These are phyloP conservation scores for Rutidosis leptorrhynchoides DNA, from an alignment of 129 eudicot species.

Conservation along the genomic window DNA sequence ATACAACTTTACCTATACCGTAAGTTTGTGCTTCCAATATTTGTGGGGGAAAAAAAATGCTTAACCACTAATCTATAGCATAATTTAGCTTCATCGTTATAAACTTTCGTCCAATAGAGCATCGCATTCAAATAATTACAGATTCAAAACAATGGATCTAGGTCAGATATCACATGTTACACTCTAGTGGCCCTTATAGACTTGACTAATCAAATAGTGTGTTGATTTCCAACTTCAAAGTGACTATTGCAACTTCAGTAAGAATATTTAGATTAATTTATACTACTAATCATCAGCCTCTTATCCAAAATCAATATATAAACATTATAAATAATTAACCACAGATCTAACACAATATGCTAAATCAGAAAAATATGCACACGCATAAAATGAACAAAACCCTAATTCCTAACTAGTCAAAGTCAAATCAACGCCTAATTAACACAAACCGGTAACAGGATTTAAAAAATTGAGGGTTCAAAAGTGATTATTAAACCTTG, in stretches of 20 bases:
- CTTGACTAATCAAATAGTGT: neutral
- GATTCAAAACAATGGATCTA: slow-evolving; percentile 10
- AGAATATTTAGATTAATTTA: neutral
- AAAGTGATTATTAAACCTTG: slow-evolving; percentile 34
- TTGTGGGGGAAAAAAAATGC: too few species aligned
- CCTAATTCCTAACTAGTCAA: neutral
- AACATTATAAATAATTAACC: neutral
- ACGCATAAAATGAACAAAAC: neutral
- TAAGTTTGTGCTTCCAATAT: neutral
- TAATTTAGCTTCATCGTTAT: neutral
- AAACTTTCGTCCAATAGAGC: neutral
- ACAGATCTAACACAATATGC: neutral
- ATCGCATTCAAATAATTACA: neutral
- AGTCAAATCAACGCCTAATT: neutral
- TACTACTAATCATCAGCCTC: neutral
- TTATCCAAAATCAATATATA: too few species aligned
- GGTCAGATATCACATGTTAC: neutral
- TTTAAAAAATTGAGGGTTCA: neutral
- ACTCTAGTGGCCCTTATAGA: neutral
- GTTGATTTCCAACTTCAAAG: neutral
- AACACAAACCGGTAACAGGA: neutral
- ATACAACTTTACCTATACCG: neutral
- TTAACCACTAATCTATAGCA: neutral
- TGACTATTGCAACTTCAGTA: neutral
- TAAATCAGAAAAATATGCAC: neutral